These are phyloP conservation scores for Brasilioporus rufonigricans DNA, from an alignment of 768 basidiomycete species.

Conservation along the genomic window DNA sequence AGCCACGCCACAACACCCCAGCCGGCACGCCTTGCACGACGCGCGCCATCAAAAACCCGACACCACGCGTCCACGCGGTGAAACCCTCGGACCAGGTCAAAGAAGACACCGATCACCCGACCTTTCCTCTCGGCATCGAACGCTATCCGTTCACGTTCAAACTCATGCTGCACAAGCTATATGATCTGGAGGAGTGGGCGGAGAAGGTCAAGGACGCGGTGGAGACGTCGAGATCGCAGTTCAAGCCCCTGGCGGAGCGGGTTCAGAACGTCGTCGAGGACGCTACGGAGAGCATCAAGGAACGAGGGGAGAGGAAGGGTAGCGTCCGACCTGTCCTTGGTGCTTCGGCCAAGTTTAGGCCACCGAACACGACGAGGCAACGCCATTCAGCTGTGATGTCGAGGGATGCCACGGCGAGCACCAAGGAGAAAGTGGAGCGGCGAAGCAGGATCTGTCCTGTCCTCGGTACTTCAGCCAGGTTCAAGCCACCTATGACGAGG, in stretches of 20 bases:
- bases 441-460: neutral
- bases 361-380: neutral
- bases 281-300: neutral
- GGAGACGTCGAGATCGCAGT: constrained; percentile 52
- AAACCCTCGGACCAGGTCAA: constrained; percentile 19
- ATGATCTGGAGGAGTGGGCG: constrained; percentile 57
- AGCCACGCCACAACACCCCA: constrained; percentile 24
- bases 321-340: neutral
- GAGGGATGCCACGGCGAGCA: neutral
- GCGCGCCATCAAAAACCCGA: neutral
- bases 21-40: constrained; percentile 14
- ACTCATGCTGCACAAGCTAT: constrained; percentile 65
- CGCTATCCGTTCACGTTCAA: constrained; percentile 62
- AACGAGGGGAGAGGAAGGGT: neutral
- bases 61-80: neutral
- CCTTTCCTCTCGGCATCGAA: constrained; percentile 39
- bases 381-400: constrained; percentile 1
- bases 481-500: neutral
- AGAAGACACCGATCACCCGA: constrained; percentile 30
- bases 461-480: neutral
- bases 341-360: neutral
- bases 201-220: constrained; percentile 52
- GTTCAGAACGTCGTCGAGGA: constrained; percentile 16
- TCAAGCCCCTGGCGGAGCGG: constrained; percentile 50
- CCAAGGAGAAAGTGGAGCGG: neutral